Percentiles rank a stretch among this genome's conserved stretches.
These are phyloP conservation scores for Strobilomyces echinocephalus DNA, from an alignment of 768 basidiomycete species.

Conservation along the genomic window DNA sequence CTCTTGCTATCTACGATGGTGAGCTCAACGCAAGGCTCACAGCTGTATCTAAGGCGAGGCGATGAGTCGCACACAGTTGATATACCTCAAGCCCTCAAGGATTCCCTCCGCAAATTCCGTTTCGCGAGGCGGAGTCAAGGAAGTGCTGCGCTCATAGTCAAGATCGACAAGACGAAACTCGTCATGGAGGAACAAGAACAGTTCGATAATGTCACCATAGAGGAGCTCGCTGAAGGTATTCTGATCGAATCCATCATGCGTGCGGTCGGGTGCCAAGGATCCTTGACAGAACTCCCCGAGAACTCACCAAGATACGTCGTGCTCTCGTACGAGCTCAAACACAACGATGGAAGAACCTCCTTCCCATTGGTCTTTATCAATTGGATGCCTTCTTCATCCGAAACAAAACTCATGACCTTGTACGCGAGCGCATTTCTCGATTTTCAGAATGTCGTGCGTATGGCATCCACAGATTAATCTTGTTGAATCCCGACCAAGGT, in stretches of 20 bases:
- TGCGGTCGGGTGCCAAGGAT: not conserved
- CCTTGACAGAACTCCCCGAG: constrained; percentile 71
- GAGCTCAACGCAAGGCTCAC: constrained; percentile 4
- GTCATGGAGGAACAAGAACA: constrained; percentile 81
- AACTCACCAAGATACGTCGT: constrained; percentile 83
- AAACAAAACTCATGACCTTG: constrained; percentile 70
- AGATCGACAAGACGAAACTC: constrained; percentile 82
- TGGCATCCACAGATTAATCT: not conserved
- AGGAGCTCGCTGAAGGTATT: constrained; percentile 84
- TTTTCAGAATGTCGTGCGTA: constrained; percentile 72
- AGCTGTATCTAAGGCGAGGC: not conserved
- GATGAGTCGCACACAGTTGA: constrained; percentile 60
- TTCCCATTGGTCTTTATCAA: constrained; percentile 84
- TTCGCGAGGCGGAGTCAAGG: constrained; percentile 61
- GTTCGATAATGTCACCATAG: constrained; percentile 69
- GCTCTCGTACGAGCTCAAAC: constrained; percentile 75
- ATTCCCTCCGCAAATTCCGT: constrained; percentile 78
- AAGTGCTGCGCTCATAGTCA: constrained; percentile 78
- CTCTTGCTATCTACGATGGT: constrained; percentile 16
- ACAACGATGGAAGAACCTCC: constrained; percentile 77
- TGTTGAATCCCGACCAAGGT: not conserved
- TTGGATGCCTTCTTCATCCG: constrained; percentile 78
- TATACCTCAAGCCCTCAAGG: constrained; percentile 74
- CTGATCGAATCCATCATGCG: not conserved
- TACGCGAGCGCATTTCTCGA: constrained; percentile 78